Conservation (phyloP, 148 eudicot genomes). For the Drosera capensis region DNA sequence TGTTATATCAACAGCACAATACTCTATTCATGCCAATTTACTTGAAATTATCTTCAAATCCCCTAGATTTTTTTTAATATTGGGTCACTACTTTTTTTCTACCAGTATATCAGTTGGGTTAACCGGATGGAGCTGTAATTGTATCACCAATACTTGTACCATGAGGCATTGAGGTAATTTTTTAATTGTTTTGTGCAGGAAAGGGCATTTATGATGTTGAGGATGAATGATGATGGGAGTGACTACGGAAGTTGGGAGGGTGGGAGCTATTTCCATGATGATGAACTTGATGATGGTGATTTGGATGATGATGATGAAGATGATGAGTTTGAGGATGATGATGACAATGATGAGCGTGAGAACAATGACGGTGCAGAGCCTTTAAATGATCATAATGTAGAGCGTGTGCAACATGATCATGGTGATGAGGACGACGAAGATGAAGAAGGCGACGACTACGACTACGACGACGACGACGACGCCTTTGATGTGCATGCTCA, state of each 20-base stretch:
- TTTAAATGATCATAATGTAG: slow-evolving; percentile 10
- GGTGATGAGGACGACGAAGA: slow-evolving; percentile 17
- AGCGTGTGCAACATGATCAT: slow-evolving; percentile 14
- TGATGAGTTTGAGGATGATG: slow-evolving; percentile 16
- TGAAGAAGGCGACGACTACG: slow-evolving; percentile 6
- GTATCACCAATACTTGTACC: no score
- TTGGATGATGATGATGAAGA: slow-evolving; percentile 16
- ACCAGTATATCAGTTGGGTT: neutral
- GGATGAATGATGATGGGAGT: slow-evolving; percentile 46
- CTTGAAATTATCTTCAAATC: no score
- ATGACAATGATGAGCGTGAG: slow-evolving; percentile 10
- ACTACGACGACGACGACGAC: slow-evolving; percentile 25
- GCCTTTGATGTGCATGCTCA: slow-evolving; percentile 64
- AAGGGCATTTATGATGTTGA: slow-evolving; percentile 97
- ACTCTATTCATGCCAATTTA: no score
- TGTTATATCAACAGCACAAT: no score
- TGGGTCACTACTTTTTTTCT: neutral
- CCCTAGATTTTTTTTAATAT: no score
- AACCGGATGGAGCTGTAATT: neutral
- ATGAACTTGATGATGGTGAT: slow-evolving; percentile 22
- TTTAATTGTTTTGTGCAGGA: slow-evolving; percentile 37
- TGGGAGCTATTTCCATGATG: slow-evolving; percentile 45
- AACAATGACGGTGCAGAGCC: slow-evolving; percentile 9
- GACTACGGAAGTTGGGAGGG: slow-evolving; percentile 69
- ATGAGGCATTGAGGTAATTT: no score